Evolutionary conservation across 2,329 filamentous ascomycete species (phyloP).

Genomic region (Raffaelea albimanens): DNA sequence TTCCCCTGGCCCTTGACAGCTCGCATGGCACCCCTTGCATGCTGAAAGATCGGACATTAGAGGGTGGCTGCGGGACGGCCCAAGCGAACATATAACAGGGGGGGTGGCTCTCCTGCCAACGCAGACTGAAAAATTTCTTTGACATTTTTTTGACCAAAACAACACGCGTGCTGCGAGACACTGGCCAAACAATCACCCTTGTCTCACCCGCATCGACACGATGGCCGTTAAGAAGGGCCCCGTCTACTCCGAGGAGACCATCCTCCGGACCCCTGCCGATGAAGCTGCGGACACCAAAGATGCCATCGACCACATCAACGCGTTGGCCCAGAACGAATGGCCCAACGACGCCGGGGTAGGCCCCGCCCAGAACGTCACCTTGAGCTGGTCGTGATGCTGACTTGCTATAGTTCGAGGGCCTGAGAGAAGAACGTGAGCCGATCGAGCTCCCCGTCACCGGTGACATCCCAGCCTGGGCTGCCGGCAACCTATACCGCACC

Average conservation of each 20-base stretch:
- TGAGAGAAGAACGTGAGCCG: constrained; percentile 56
- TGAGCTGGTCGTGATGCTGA: neutral
- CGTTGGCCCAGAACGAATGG: constrained; percentile 8
- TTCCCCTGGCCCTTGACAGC: too few relatives aligned
- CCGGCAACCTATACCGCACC: constrained; percentile 64
- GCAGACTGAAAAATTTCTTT: too few relatives aligned
- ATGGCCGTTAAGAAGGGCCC: neutral
- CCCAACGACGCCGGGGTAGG: constrained; percentile 14
- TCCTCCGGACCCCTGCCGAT: constrained; percentile 3
- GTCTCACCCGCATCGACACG: too few relatives aligned
- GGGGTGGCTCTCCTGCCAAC: too few relatives aligned
- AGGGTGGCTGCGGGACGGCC: too few relatives aligned
- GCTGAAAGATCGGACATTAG: too few relatives aligned
- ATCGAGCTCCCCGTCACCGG: constrained; percentile 56
- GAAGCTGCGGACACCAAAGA: constrained; percentile 2
- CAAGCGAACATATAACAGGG: too few relatives aligned
- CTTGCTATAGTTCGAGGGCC: constrained; percentile 50
- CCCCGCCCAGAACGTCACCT: neutral
- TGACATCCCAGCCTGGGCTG: constrained; percentile 59
- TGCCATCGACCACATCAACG: neutral
- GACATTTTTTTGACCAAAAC: too few relatives aligned
- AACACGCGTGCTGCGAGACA: too few relatives aligned
- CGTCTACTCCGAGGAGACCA: neutral
- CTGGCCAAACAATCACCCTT: too few relatives aligned
- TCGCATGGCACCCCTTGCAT: too few relatives aligned